phyloP scores from a whole-genome alignment of 768 basidiomycete species.

The Xerocomellus intermedius region DNA sequence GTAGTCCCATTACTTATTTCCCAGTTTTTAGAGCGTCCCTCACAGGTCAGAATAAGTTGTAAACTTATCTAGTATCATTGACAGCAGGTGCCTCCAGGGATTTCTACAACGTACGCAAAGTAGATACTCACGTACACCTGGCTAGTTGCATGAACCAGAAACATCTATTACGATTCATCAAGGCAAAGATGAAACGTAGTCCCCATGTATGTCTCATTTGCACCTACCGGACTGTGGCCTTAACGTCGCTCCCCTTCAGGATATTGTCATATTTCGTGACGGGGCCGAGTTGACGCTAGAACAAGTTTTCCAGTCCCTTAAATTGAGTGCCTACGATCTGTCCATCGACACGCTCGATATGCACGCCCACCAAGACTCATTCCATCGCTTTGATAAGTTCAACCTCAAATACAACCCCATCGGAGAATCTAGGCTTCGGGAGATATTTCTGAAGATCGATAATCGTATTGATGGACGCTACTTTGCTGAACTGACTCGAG shows the following conservation, averaged over 20 bases:
- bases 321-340: constrained; percentile 94
- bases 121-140: constrained; percentile 98
- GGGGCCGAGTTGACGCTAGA: constrained; percentile 82
- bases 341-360: constrained; percentile 99
- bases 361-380: constrained; percentile 98
- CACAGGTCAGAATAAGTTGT: constrained; percentile 24
- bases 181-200: constrained; percentile 92
- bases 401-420: constrained; percentile 97
- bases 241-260: constrained; percentile 46
- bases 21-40: constrained; percentile 27
- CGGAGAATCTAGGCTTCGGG: constrained; percentile 89
- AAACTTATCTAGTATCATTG: not conserved
- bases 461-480: constrained; percentile 92
- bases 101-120: constrained; percentile 97
- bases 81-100: constrained; percentile 54
- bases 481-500: constrained; percentile 90
- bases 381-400: constrained; percentile 98
- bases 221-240: not conserved
- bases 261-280: constrained; percentile 95
- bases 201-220: constrained; percentile 55
- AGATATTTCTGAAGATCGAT: constrained; percentile 98
- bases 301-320: constrained; percentile 95
- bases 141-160: constrained; percentile 99
- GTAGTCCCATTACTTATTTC: constrained; percentile 4
- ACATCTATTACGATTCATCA: constrained; percentile 96